Conservation (phyloP, 768 basidiomycete genomes). For the Mycena alexandri region DNA sequence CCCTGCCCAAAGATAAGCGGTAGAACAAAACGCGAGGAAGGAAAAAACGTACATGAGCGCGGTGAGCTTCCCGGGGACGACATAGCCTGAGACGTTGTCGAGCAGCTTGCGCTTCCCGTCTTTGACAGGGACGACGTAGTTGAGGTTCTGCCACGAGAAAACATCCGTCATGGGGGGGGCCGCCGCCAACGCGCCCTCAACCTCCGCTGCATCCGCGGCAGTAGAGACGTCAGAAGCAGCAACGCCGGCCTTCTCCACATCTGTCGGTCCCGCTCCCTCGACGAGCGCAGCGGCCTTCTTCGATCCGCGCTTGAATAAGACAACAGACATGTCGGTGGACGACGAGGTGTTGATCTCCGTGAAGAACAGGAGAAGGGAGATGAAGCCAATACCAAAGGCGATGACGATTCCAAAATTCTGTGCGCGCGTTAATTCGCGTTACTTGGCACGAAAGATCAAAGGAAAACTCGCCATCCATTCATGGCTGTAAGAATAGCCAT, state of each 20-base stretch:
- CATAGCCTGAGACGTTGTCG: constrained; percentile 83
- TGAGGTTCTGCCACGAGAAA: constrained; percentile 85
- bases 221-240: too few relatives aligned
- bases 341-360: constrained; percentile 66
- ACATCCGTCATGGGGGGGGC: constrained; percentile 62
- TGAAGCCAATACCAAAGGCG: constrained; percentile 72
- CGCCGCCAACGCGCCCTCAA: constrained; percentile 45
- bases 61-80: constrained; percentile 84
- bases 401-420: constrained; percentile 79
- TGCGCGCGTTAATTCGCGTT: too few relatives aligned
- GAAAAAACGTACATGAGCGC: constrained; percentile 75
- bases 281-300: constrained; percentile 41
- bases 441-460: constrained; percentile 19
- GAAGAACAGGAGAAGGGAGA: constrained; percentile 66
- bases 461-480: constrained; percentile 56
- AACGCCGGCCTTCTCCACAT: too few relatives aligned
- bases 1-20: constrained; percentile 4
- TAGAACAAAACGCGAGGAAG: neutral
- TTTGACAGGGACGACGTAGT: constrained; percentile 72
- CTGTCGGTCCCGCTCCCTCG: constrained; percentile 35
- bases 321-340: constrained; percentile 54
- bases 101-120: constrained; percentile 66
- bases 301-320: constrained; percentile 76
- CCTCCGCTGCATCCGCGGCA: constrained; percentile 22
- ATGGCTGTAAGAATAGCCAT: constrained; percentile 57